phyloP scores from a whole-genome alignment of 352 stramenopile genomes.

The Aphanomyces invadans region DNA sequence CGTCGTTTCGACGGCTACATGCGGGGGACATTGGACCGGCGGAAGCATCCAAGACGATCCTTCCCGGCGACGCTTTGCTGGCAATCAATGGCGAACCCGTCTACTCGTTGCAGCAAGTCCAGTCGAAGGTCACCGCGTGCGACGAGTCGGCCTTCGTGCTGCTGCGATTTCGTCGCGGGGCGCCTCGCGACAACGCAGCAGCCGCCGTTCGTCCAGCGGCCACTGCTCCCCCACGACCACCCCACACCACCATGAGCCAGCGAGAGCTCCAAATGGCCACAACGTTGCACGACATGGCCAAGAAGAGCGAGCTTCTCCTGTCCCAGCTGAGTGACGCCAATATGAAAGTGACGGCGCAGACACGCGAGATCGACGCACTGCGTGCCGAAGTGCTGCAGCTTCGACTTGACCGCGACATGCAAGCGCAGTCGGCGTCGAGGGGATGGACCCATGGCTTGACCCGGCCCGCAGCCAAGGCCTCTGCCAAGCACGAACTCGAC shows the following conservation, averaged over 20 bases:
- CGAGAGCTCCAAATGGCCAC: conserved; percentile 5
- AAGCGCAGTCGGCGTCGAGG: neutral
- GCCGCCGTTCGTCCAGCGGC: neutral
- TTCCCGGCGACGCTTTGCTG: neutral
- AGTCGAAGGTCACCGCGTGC: neutral
- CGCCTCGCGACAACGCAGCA: neutral
- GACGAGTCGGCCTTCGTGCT: neutral
- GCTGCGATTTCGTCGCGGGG: conserved; percentile 1
- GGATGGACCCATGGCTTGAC: conserved; percentile 5
- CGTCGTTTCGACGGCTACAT: conserved; percentile 12
- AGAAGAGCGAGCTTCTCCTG: conserved; percentile 12
- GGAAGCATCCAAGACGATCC: conserved; percentile 7
- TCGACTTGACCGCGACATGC: conserved; percentile 1
- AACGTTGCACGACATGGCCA: neutral
- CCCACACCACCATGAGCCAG: neutral
- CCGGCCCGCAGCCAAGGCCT: neutral
- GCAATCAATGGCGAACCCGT: conserved; percentile 8
- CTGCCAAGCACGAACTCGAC: conserved; percentile 2
- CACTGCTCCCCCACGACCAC: neutral
- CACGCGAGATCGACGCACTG: neutral
- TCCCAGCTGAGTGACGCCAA: neutral
- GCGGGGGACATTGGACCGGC: conserved; percentile 10
- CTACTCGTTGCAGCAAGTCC: conserved; percentile 3
- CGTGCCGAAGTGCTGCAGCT: neutral
- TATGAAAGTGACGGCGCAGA: neutral